Conservation (phyloP, 2,329 filamentous ascomycete species). For the Cryphonectria japonica region DNA sequence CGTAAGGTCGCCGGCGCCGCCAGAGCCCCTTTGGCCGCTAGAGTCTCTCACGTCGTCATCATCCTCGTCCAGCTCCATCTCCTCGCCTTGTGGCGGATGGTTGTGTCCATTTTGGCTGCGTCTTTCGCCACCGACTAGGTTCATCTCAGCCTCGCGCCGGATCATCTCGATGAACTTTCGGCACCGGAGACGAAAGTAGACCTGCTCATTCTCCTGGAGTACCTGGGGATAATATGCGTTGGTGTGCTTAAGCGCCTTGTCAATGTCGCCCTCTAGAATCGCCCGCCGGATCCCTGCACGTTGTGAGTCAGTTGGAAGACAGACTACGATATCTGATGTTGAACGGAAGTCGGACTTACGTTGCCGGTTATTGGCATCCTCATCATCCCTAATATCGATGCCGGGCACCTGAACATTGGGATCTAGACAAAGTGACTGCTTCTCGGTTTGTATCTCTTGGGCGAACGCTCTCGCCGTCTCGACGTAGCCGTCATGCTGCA, state of each 20-base stretch:
- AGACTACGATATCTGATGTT: neutral
- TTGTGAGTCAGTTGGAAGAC: neutral
- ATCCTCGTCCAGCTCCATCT: slow-evolving; percentile 60
- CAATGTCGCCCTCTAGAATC: slow-evolving; percentile 90
- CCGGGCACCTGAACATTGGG: slow-evolving; percentile 55
- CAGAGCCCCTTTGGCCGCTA: slow-evolving; percentile 34
- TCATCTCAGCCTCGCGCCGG: slow-evolving; percentile 69
- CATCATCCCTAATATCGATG: slow-evolving; percentile 75
- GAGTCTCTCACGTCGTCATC: slow-evolving; percentile 54
- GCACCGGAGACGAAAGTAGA: slow-evolving; percentile 86
- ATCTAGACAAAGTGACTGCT: slow-evolving; percentile 67
- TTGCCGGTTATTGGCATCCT: slow-evolving; percentile 85
- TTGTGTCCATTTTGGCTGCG: slow-evolving; percentile 46
- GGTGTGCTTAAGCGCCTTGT: slow-evolving; percentile 83
- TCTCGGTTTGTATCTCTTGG: slow-evolving; percentile 76
- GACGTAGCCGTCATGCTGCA: slow-evolving; percentile 94
- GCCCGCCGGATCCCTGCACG: slow-evolving; percentile 77
- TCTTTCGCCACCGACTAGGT: slow-evolving; percentile 51
- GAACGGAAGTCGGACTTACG: slow-evolving; percentile 58
- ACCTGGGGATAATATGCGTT: slow-evolving; percentile 79
- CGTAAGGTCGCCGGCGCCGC: slow-evolving; percentile 51
- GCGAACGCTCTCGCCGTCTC: slow-evolving; percentile 90
- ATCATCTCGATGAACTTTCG: slow-evolving; percentile 97
- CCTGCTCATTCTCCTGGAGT: slow-evolving; percentile 76
- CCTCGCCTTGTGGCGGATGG: slow-evolving; percentile 49